Conservation (phyloP, 805 yeast genomes). For the Candida bentonensis region DNA sequence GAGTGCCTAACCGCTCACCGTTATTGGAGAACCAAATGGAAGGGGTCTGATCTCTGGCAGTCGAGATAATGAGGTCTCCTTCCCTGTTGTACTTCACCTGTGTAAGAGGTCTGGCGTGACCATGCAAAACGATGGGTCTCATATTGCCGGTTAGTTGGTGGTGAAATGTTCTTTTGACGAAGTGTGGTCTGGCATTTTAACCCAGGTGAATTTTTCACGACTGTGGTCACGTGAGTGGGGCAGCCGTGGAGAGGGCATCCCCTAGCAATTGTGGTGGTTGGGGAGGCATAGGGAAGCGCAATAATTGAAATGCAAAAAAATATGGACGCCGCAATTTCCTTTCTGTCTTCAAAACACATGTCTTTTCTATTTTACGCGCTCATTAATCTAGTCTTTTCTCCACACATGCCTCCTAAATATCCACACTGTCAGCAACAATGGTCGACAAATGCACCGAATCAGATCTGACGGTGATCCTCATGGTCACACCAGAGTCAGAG, state of each 20-base stretch:
- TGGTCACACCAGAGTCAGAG: constrained; percentile 30
- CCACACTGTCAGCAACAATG: constrained; percentile 31
- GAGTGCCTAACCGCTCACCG: constrained; percentile 94
- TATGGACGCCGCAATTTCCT: too few species aligned
- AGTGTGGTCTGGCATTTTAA: too few species aligned
- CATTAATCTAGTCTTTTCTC: constrained; percentile 7
- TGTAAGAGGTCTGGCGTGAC: constrained; percentile 95
- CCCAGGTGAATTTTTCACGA: too few species aligned
- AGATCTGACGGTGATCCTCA: constrained; percentile 30
- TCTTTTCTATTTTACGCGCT: too few species aligned
- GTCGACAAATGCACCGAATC: constrained; percentile 32
- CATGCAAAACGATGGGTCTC: constrained; percentile 35
- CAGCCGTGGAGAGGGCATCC: too few species aligned
- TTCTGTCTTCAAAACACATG: too few species aligned
- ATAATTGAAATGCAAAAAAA: too few species aligned
- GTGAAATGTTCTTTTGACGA: too few species aligned
- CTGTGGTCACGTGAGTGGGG: too few species aligned
- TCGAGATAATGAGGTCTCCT: constrained; percentile 86
- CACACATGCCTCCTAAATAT: constrained; percentile 11
- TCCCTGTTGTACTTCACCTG: constrained; percentile 92
- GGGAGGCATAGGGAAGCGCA: too few species aligned
- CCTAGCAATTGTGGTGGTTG: too few species aligned
- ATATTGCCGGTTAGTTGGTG: constrained; percentile 5
- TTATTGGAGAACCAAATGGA: constrained; percentile 89
- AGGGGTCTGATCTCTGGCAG: constrained; percentile 75